Conservation (phyloP, 2,329 filamentous ascomycete species). For the Cadophora sp. region DNA sequence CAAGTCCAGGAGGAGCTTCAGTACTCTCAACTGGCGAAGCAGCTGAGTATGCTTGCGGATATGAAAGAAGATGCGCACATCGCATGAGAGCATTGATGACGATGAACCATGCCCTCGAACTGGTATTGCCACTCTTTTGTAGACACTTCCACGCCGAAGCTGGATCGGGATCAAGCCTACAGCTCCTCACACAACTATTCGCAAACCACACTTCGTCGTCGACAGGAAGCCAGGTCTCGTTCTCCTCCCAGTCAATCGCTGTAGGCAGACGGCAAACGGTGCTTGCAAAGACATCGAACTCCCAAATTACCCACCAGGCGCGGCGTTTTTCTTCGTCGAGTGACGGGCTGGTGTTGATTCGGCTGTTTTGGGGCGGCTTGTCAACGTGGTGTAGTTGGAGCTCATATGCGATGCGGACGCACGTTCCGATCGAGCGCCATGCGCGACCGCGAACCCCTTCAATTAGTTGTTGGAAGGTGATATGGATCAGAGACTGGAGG, state of each 20-base stretch:
- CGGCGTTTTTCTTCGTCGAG: slow-evolving; percentile 47
- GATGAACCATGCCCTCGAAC: slow-evolving; percentile 49
- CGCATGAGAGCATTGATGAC: slow-evolving; percentile 47
- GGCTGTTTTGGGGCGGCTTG: slow-evolving; percentile 14
- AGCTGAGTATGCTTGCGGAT: slow-evolving; percentile 18
- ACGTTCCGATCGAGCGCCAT: slow-evolving; percentile 46
- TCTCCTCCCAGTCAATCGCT: slow-evolving; percentile 47
- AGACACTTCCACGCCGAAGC: slow-evolving; percentile 40
- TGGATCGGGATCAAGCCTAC: slow-evolving; percentile 43
- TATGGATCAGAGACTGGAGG: slow-evolving; percentile 47
- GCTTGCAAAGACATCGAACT: slow-evolving; percentile 51
- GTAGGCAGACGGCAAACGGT: slow-evolving; percentile 48
- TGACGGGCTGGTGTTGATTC: slow-evolving; percentile 34
- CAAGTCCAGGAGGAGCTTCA: slow-evolving; percentile 1
- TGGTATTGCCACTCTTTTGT: slow-evolving; percentile 42
- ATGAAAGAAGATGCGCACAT: slow-evolving; percentile 18
- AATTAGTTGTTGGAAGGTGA: slow-evolving; percentile 46
- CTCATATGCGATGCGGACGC: slow-evolving; percentile 39
- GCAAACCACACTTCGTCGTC: slow-evolving; percentile 46
- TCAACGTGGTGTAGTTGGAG: slow-evolving; percentile 31
- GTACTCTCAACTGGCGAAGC: background rate
- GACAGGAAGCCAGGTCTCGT: slow-evolving; percentile 47
- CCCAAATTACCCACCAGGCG: slow-evolving; percentile 51
- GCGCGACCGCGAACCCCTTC: slow-evolving; percentile 46
- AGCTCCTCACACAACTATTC: slow-evolving; percentile 37